These are phyloP conservation scores for Prunus armeniaca DNA, from an alignment of 306 rosid genomes.

Conservation along the genomic window DNA sequence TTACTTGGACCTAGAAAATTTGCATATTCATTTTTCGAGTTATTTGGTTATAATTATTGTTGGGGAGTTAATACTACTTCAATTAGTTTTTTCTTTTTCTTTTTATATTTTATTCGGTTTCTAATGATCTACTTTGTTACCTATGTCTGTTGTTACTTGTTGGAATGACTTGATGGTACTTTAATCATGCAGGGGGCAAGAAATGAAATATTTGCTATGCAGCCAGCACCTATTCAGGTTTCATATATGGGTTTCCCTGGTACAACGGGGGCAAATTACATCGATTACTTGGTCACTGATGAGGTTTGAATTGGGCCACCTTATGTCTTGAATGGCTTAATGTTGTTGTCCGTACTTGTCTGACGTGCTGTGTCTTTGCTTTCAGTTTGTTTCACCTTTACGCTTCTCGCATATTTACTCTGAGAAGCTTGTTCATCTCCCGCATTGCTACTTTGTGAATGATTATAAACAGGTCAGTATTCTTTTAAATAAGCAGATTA, in stretches of 20 bases:
- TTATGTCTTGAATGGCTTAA: not conserved
- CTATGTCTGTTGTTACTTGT: not conserved
- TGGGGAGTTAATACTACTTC: not conserved
- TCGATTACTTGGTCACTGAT: constrained; percentile 86
- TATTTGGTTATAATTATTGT: not conserved
- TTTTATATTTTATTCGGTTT: not conserved
- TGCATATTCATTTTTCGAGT: not conserved
- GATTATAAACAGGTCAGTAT: constrained; percentile 91
- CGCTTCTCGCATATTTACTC: constrained; percentile 79
- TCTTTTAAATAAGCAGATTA: not conserved
- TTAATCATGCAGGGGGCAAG: constrained; percentile 76
- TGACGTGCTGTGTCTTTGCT: constrained; percentile 11
- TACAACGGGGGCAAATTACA: constrained; percentile 89
- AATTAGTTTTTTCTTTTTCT: not conserved
- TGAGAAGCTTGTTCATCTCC: constrained; percentile 94
- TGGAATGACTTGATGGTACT: not conserved
- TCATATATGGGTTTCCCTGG: constrained; percentile 99
- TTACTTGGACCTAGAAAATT: not conserved
- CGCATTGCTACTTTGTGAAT: constrained; percentile 96
- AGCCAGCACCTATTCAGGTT: constrained; percentile 98
- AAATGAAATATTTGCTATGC: constrained; percentile 91
- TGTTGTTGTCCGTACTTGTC: not conserved
- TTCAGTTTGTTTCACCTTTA: constrained; percentile 89
- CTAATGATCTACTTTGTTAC: not conserved
- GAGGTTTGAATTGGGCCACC: constrained; percentile 48